Base-by-base conservation (phyloP, 192 early-diverging fungal species). In the Coemansia sp. region DNA sequence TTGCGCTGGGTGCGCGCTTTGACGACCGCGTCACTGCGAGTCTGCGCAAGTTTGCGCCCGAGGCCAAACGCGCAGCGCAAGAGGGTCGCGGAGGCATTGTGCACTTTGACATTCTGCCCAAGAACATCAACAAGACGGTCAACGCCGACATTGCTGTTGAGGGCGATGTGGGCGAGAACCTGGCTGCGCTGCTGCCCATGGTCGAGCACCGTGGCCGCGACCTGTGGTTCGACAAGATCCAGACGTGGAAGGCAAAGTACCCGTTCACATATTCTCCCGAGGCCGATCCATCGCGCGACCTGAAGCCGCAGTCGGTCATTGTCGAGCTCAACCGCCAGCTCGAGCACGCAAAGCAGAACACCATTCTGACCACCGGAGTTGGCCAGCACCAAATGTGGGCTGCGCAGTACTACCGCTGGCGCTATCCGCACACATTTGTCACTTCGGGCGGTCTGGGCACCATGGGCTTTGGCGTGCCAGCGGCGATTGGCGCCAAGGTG, bases 321-420 rank as follows among this genome's bases (percentile, higher is more conserved):
- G 91, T 93, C 54, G 95, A 96, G 79, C 86, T 99, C 39, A 88
- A 96, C 68, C 79, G 85, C 24, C 93, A 95, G 83, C 89, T 90
- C 14, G 78, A 83, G 27, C 69, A 90, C 73, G 87, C 85, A 53
- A 97, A 97, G 85, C 89, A 95, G 29, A 90, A 95, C 69, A 93
- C 94, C 57, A 91, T 99, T 55, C 85, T 99, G 65, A 89, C 95
- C 29, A 97, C 97, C 15, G 97, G 97, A 57, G 95, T 99, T 1
- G 97, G 95, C 29, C 96, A 96, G 74, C 97, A 99, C 87, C 97
- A 99, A 75, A 99, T 99, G 97, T 99, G 95, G 94, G 89, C 94
- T 21, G 94, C 94, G 7, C 97, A 99, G 80, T 93, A 89, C 76
- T 95, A 87, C 81, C 82, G 93, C 76, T 98, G 94, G 94, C 84